Evolutionary conservation across 2,329 filamentous ascomycete species (phyloP).

Genomic region (Trichophyton rubrum): DNA sequence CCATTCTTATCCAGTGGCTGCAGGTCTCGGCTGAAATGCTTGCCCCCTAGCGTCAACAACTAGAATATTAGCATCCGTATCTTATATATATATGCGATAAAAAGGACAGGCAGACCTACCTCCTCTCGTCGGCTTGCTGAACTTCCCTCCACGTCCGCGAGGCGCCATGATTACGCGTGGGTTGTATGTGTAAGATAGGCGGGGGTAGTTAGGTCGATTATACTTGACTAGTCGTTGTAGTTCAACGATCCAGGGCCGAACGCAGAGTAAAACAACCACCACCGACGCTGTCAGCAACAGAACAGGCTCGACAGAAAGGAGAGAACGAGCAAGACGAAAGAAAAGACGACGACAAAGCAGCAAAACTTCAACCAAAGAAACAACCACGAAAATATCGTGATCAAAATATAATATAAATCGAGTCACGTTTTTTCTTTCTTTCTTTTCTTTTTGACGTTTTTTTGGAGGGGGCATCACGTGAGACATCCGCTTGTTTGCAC

Average conservation of each 20-base stretch:
- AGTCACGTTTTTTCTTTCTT: background rate
- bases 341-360: background rate
- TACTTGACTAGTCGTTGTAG: too few species aligned
- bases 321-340: background rate
- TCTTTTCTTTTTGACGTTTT: background rate
- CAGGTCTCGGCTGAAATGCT: constrained; percentile 87
- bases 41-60: constrained; percentile 53
- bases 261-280: background rate
- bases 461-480: constrained; percentile 4
- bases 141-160: constrained; percentile 80
- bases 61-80: background rate
- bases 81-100: background rate
- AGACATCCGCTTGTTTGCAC: background rate
- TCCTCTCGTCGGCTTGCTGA: constrained; percentile 83
- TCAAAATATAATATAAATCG: background rate
- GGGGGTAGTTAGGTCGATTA: background rate
- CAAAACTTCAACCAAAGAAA: background rate
- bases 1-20: constrained; percentile 80
- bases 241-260: background rate
- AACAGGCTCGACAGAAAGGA: background rate
- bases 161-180: constrained; percentile 26
- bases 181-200: background rate
- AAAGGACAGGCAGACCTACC: constrained; percentile 43
- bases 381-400: background rate
- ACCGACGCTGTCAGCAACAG: background rate